Base-by-base conservation (phyloP, 192 early-diverging fungal genomes). In the Endogone sp. region DNA sequence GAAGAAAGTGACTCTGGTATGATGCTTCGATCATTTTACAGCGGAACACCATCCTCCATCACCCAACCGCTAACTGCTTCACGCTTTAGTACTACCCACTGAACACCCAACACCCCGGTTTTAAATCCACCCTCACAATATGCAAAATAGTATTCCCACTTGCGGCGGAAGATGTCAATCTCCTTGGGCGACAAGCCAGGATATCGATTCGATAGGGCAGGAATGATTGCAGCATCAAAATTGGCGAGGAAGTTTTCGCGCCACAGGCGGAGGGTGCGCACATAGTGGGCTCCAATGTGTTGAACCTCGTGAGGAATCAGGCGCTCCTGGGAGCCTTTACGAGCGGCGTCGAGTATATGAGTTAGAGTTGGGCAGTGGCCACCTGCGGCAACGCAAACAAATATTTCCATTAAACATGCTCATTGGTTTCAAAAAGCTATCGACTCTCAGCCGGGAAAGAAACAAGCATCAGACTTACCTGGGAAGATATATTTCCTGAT, bases 91-190 rank as follows among this genome's bases (percentile, higher is more conserved):
- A 60, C 59, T 9, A 83, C 56, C 26, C 82, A 81, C 2, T 60
- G 59, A 4, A 60, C 59, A 60, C 89, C 91, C 27, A 93, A 80
- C 2, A 86, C 85, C n/a, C 88, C 76, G 4, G 84, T 85, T 26
- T 81, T 83, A 75, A 91, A 93, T 0, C 89, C 91, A 27, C 86
- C 90, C 66, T 91, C 90, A 67, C 91, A 93, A 74, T 89, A 93
- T 4, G 89, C 86, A 81, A 93, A 93, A 76, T 93, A 93, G 72
- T 84, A 93, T 70, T 90, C 89, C 86, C 86, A 93, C 73, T 89
- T 90, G 66, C 90, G 81, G 67, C 80, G 81, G 68, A 93, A 93
- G 60, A 83, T 82, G 29, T 80, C 75, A 20, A 65, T 16, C n/a
- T 69, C 68, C 9, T 60, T 32, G 44, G 9, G 28, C 16, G 37